These are phyloP conservation scores for Bruguiera gymnorhiza DNA, from an alignment of 345 rosid species.

Conservation along the genomic window DNA sequence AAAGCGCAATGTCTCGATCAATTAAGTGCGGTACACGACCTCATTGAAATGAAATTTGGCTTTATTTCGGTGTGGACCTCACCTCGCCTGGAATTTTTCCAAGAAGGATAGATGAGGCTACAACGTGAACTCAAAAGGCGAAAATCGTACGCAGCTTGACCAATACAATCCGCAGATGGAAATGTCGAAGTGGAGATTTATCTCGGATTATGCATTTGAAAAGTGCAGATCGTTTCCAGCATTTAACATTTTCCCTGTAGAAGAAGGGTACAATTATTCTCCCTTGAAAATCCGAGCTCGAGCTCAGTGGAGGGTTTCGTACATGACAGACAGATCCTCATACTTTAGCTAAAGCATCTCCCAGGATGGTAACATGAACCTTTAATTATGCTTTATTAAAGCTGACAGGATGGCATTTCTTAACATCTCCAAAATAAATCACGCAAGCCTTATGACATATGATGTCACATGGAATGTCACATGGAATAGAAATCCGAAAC, in stretches of 20 bases:
- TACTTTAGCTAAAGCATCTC: background rate
- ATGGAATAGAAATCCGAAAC: background rate
- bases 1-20: constrained; percentile 4
- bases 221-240: too few species aligned
- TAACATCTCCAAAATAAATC: background rate
- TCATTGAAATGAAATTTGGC: constrained; percentile 15
- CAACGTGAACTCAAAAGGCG: background rate
- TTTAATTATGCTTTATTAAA: too few species aligned
- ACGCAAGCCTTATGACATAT: background rate
- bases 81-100: background rate
- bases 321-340: too few species aligned
- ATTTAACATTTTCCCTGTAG: too few species aligned
- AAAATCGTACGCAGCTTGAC: constrained; percentile 3
- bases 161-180: constrained; percentile 7
- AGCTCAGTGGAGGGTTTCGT: too few species aligned
- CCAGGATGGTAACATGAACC: background rate
- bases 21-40: constrained; percentile 18
- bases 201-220: too few species aligned
- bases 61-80: background rate
- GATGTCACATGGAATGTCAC: background rate
- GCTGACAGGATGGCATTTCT: background rate
- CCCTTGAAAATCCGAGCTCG: too few species aligned
- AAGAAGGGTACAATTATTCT: too few species aligned
- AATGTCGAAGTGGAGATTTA: background rate
- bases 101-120: background rate